These are phyloP conservation scores for Gyrodon lividus DNA, from an alignment of 768 basidiomycete genomes.

Conservation along the genomic window DNA sequence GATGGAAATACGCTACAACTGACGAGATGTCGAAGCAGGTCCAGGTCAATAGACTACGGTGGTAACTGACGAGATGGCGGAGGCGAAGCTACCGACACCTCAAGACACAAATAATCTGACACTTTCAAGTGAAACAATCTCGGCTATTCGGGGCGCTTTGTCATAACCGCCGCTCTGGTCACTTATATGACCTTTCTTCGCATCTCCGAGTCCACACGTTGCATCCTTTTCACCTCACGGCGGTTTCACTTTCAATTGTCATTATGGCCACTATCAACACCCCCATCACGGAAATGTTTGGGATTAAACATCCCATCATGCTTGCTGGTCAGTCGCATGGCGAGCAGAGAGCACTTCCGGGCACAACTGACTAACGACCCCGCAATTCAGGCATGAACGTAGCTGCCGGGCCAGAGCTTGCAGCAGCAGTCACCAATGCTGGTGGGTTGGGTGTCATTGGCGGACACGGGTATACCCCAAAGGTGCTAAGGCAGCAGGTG, in stretches of 20 bases:
- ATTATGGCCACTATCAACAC: slow-evolving; percentile 63
- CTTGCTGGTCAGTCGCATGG: slow-evolving; percentile 58
- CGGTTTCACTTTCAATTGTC: background rate
- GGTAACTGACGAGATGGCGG: no score
- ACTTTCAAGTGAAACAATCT: background rate
- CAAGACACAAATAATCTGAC: no score
- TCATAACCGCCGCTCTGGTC: background rate
- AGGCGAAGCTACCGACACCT: no score
- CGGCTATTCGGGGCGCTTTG: background rate
- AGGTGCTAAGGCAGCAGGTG: slow-evolving; percentile 76
- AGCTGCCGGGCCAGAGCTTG: slow-evolving; percentile 76
- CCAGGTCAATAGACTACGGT: no score
- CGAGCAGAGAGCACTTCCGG: slow-evolving; percentile 37
- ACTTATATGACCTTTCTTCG: slow-evolving; percentile 9
- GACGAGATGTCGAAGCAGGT: no score
- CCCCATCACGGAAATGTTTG: slow-evolving; percentile 86
- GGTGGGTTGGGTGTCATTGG: slow-evolving; percentile 93
- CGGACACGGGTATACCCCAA: slow-evolving; percentile 83
- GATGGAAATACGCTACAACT: no score
- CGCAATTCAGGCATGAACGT: slow-evolving; percentile 60
- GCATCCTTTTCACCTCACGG: background rate
- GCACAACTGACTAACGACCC: slow-evolving; percentile 8
- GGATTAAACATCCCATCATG: slow-evolving; percentile 84
- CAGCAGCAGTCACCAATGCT: slow-evolving; percentile 92
- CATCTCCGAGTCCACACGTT: background rate